phyloP scores from a whole-genome alignment of 306 rosid genomes.

The Alnus rubra region DNA sequence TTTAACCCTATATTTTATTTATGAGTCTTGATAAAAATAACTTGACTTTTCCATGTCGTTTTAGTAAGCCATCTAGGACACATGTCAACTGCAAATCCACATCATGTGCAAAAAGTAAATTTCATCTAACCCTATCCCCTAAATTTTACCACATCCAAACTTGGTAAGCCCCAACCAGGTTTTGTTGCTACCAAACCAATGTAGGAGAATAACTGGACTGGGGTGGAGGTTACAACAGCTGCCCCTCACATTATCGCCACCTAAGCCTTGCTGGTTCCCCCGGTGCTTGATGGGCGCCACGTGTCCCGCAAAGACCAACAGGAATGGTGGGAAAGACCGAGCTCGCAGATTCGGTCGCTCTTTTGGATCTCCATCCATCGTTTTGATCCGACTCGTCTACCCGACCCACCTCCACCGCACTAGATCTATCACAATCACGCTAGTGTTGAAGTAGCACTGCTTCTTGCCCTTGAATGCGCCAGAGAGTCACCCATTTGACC shows the following conservation, averaged over 20 bases:
- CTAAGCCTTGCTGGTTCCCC: constrained; percentile 85
- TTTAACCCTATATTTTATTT: no score
- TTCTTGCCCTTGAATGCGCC: constrained; percentile 42
- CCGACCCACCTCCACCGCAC: constrained; percentile 53
- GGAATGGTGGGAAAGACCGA: constrained; percentile 78
- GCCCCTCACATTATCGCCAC: constrained; percentile 71
- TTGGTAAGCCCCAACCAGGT: constrained; percentile 41
- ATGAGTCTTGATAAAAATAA: no score
- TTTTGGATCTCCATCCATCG: constrained; percentile 82
- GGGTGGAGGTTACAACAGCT: constrained; percentile 70
- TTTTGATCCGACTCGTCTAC: constrained; percentile 57
- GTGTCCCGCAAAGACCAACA: constrained; percentile 68
- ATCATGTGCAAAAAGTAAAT: no score
- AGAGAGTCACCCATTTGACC: constrained; percentile 41
- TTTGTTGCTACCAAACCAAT: constrained; percentile 84
- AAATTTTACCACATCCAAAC: no score
- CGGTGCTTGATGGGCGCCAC: constrained; percentile 79
- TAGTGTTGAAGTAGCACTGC: constrained; percentile 74
- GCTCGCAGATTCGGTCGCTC: constrained; percentile 64
- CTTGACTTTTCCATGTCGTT: no score
- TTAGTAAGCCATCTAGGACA: no score
- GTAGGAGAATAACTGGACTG: constrained; percentile 74
- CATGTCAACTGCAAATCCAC: no score
- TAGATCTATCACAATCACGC: constrained; percentile 88
- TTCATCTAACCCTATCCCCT: no score